Evolutionary conservation across 345 rosid species (phyloP).

Genomic region (Rhodomyrtus tomentosa): DNA sequence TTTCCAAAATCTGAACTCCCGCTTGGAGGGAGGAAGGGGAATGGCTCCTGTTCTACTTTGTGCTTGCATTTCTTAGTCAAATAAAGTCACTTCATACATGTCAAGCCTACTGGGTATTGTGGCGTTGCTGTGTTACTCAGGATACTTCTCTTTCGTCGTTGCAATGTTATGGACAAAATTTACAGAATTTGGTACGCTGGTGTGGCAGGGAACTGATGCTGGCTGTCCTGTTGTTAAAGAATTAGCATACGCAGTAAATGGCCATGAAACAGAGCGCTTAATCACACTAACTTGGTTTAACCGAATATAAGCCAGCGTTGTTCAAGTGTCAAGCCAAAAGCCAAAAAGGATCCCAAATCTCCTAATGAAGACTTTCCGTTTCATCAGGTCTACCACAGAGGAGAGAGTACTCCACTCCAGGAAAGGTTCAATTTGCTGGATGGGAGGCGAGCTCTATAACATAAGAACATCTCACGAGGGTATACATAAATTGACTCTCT

Average conservation of each 20-base stretch:
- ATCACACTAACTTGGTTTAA: neutral
- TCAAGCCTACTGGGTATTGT: neutral
- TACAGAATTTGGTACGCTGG: neutral
- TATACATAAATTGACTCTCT: neutral
- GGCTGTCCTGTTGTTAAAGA: neutral
- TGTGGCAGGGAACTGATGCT: neutral
- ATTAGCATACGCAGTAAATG: neutral
- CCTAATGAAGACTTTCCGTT: neutral
- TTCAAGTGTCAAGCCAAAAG: neutral
- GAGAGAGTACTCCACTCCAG: neutral
- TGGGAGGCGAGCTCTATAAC: neutral
- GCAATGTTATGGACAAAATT: neutral
- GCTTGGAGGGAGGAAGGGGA: conserved; percentile 48
- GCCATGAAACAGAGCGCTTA: neutral
- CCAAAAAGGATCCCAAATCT: neutral
- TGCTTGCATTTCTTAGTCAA: neutral
- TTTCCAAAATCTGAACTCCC: conserved; percentile 24
- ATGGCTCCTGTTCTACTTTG: neutral
- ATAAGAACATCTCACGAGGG: neutral
- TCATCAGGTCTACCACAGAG: neutral
- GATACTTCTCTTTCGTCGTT: neutral
- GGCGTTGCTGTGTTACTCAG: neutral
- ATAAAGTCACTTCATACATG: neutral
- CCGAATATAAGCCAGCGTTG: neutral
- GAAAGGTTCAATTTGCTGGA: neutral